Conservation (phyloP, 108 stramenopile species). For the Mayamaea pseudoterrestris region DNA sequence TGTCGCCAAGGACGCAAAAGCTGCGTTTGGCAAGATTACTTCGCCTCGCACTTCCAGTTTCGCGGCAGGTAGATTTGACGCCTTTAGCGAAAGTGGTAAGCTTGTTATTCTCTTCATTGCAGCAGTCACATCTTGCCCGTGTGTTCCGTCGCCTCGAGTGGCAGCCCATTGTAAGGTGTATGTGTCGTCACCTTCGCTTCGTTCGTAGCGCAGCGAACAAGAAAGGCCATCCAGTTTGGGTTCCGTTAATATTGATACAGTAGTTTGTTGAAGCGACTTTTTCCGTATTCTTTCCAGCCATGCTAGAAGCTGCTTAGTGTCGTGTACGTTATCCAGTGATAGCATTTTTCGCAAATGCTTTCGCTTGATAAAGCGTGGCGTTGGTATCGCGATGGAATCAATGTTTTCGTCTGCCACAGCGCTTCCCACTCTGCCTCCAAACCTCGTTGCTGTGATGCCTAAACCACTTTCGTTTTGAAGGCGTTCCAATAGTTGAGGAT, state of each 20-base stretch:
- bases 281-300: slow-evolving; percentile 60
- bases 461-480: slow-evolving; percentile 47
- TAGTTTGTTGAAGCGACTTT: slow-evolving; percentile 7
- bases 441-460: slow-evolving; percentile 46
- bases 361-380: slow-evolving; percentile 25
- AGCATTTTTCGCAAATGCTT: slow-evolving; percentile 54
- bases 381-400: background rate
- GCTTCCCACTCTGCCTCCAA: slow-evolving; percentile 64
- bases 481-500: slow-evolving; percentile 40
- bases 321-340: slow-evolving; percentile 70
- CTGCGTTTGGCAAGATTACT: slow-evolving; percentile 57
- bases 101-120: no score
- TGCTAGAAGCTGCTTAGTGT: slow-evolving; percentile 27
- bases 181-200: slow-evolving; percentile 1
- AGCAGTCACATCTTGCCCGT: slow-evolving; percentile 72
- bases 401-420: no score
- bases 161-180: slow-evolving; percentile 62
- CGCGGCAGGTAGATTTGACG: background rate
- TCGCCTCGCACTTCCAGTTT: slow-evolving; percentile 85
- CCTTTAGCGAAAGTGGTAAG: no score
- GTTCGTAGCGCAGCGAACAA: slow-evolving; percentile 67
- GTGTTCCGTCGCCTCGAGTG: slow-evolving; percentile 83
- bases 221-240: slow-evolving; percentile 92
- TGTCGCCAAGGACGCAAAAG: slow-evolving; percentile 17
- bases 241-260: slow-evolving; percentile 64